These are phyloP conservation scores for Euphorbia lathyris DNA, from an alignment of 345 rosid species.

Conservation along the genomic window DNA sequence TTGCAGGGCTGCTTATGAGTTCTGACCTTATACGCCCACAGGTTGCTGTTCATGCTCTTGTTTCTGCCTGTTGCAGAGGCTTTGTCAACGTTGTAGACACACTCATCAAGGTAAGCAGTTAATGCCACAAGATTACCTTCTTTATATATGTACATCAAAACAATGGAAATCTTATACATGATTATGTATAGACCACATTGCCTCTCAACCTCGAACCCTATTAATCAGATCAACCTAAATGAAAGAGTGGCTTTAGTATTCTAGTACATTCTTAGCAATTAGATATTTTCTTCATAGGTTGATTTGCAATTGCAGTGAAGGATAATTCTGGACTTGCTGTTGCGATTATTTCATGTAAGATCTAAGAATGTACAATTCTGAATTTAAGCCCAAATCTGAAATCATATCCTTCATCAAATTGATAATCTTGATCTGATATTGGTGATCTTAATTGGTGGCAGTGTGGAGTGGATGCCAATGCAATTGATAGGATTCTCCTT, in stretches of 20 bases:
- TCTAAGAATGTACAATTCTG: too few relatives aligned
- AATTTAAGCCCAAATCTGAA: neutral
- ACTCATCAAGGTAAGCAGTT: slow-evolving; percentile 21
- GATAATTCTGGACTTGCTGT: neutral
- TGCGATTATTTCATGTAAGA: too few relatives aligned
- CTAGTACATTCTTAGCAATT: too few relatives aligned
- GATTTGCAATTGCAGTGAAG: slow-evolving; percentile 2
- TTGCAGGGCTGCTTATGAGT: slow-evolving; percentile 17
- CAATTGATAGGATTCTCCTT: slow-evolving; percentile 24
- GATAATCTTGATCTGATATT: slow-evolving; percentile 3
- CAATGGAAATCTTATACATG: too few relatives aligned
- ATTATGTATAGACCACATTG: too few relatives aligned
- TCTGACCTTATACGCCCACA: slow-evolving; percentile 29
- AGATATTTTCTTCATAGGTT: neutral
- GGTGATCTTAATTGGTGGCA: slow-evolving; percentile 17
- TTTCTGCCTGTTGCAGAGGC: slow-evolving; percentile 28
- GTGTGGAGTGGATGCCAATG: slow-evolving; percentile 32
- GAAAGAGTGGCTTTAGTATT: neutral
- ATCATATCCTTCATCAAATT: neutral
- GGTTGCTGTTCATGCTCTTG: slow-evolving; percentile 26
- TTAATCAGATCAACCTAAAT: neutral
- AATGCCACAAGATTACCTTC: neutral
- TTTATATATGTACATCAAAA: too few relatives aligned
- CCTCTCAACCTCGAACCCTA: too few relatives aligned
- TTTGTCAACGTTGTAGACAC: slow-evolving; percentile 24